These are phyloP conservation scores for Mesotaenium endlicherianum DNA, from an alignment of 139 green algal genomes.

Conservation along the genomic window DNA sequence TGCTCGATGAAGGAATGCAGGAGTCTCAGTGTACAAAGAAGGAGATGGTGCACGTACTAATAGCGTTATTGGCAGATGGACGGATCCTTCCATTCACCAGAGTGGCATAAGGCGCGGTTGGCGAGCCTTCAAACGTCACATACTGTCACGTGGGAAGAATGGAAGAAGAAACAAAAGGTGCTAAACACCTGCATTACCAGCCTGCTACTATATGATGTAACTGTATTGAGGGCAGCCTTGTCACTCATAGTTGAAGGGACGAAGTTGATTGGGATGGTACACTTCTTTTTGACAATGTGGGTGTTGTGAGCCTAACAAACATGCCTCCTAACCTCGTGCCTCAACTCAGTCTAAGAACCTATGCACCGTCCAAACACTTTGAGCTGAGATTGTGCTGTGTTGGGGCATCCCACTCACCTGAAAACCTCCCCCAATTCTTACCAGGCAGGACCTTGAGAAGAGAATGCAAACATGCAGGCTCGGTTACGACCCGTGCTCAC, in stretches of 20 bases:
- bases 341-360: too few species aligned
- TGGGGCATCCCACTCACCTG: too few species aligned
- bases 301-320: not conserved
- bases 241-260: not conserved
- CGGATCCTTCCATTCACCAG: conserved; percentile 62
- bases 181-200: not conserved
- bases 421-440: too few species aligned
- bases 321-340: too few species aligned
- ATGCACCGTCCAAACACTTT: too few species aligned
- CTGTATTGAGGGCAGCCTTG: not conserved
- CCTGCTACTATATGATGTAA: not conserved
- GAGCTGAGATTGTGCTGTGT: too few species aligned
- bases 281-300: not conserved
- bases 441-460: too few species aligned
- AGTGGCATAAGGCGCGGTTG: conserved; percentile 63
- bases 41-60: conserved; percentile 12
- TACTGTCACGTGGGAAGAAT: conserved; percentile 63
- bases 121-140: conserved; percentile 55
- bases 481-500: too few species aligned
- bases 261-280: not conserved
- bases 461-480: too few species aligned
- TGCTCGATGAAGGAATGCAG: too few species aligned
- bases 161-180: conserved; percentile 61
- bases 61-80: conserved; percentile 51
- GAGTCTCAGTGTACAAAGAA: too few species aligned